Conservation (phyloP, 2,329 filamentous ascomycete genomes). For the Delphinella strobiligena region DNA sequence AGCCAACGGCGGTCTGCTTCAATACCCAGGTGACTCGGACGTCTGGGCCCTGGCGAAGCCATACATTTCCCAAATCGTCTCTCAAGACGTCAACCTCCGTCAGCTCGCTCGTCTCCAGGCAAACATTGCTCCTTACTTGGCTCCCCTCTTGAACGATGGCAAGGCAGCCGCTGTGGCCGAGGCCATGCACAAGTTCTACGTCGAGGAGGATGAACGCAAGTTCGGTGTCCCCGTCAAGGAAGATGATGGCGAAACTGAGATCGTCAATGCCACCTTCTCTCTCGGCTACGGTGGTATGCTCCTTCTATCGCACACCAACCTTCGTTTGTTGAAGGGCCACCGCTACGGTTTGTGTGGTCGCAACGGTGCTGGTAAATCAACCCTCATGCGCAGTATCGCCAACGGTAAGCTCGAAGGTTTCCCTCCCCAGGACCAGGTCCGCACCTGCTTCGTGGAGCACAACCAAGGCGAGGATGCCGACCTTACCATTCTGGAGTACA, state of each 20-base stretch:
- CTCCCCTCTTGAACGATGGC: slow-evolving; percentile 52
- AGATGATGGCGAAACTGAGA: slow-evolving; percentile 72
- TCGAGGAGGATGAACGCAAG: slow-evolving; percentile 77
- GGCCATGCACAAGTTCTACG: slow-evolving; percentile 63
- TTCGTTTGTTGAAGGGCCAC: slow-evolving; percentile 89
- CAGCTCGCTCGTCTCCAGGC: slow-evolving; percentile 59
- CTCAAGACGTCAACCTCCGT: slow-evolving; percentile 77
- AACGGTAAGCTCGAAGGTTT: slow-evolving; percentile 95
- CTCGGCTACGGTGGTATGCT: slow-evolving; percentile 97
- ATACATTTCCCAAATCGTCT: slow-evolving; percentile 75
- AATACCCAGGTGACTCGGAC: slow-evolving; percentile 47
- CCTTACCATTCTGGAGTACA: slow-evolving; percentile 88
- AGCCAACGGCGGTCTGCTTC: slow-evolving; percentile 50
- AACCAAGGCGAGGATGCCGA: slow-evolving; percentile 98
- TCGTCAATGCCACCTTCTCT: slow-evolving; percentile 96
- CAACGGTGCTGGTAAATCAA: slow-evolving; percentile 98
- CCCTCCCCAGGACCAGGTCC: slow-evolving; percentile 79
- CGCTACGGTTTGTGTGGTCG: slow-evolving; percentile 93
- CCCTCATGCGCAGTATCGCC: slow-evolving; percentile 92
- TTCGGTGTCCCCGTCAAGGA: slow-evolving; percentile 81
- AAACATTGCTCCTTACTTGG: slow-evolving; percentile 64
- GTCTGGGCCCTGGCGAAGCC: slow-evolving; percentile 55
- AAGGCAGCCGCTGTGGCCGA: slow-evolving; percentile 55
- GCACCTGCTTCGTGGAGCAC: slow-evolving; percentile 97
- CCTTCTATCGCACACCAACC: slow-evolving; percentile 86